Base-by-base conservation (phyloP, 257 asterid species). In the Nicotiana otophora region DNA sequence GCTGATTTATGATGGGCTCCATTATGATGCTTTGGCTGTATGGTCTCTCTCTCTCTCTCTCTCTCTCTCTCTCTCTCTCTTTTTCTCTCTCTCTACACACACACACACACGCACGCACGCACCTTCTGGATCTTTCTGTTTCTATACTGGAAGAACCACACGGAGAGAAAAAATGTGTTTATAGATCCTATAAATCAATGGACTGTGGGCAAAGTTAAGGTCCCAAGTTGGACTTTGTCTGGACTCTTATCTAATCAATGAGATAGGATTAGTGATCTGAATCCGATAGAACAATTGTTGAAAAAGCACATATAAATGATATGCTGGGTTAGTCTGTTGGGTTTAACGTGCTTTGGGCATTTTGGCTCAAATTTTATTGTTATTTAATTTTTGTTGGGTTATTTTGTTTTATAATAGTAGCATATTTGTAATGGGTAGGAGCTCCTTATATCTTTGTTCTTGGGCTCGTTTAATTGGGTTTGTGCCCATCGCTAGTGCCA, bases 1-100 rank as follows among this genome's bases (percentile, higher is more conserved):
- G 99, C 93, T 96, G 84, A 91, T 96, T 48, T 93, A 96, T 75
- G 99, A 96, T 81, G 99, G 99, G 76, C 97, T 96, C 77, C 99
- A 96, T 84, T 94, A 96, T 76, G 99, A 96, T 91, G 97, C 99
- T 87, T 88, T 96, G 84, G 95, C 97, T 55, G 99, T 96, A 96
- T 63, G 92, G 1, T 46, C 17, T 83, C 82, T 83, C 83, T 69
- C 80, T 74, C 34, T 64, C 63, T 82, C 75, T 83, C 87, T 84
- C 80, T 51, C 66, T 85, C 83, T 66, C 78, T 80, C 36, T 78
- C 64, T 75, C 33, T 72, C 4, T 78, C 62, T 70, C 76, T 74
- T 14, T 60, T 78, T 51, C 66, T 85, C 83, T 66, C 78, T 80
- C 36, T 78, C 67, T 75, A 68, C 66, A 19, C 55, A 3, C 4